A percentile compares a stretch with the other conserved stretches of the same genome.
These are phyloP conservation scores for Strigomonas galati DNA, from an alignment of 208 protist species.

Conservation along the genomic window DNA sequence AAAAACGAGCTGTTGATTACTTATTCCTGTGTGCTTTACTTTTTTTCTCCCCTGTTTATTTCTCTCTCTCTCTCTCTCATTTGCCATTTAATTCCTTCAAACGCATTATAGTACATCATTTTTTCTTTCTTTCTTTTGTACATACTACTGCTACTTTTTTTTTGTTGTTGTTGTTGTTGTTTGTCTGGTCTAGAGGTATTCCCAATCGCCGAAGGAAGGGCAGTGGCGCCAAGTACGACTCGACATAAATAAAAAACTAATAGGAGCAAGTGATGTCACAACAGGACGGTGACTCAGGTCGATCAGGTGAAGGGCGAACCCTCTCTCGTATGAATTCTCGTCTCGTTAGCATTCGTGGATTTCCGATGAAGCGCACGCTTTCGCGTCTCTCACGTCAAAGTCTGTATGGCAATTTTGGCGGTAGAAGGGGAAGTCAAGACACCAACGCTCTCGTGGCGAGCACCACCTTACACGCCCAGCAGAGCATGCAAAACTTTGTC, in stretches of 20 bases:
- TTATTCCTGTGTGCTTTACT: no score
- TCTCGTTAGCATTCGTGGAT: conserved; percentile 17
- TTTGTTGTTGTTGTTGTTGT: no score
- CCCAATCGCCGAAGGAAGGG: no score
- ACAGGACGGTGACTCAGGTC: not conserved
- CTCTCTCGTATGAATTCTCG: conserved; percentile 7
- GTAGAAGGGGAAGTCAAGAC: conserved; percentile 2
- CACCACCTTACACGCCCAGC: conserved; percentile 4
- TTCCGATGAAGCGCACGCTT: conserved; percentile 5
- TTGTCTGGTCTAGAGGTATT: no score
- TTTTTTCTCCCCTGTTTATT: not conserved
- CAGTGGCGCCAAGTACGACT: not conserved
- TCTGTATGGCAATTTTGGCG: not conserved
- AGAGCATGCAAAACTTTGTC: not conserved
- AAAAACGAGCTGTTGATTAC: no score
- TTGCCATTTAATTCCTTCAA: no score
- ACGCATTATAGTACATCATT: not conserved
- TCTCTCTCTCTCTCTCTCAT: not conserved
- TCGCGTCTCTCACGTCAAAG: conserved; percentile 6
- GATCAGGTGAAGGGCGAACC: not conserved
- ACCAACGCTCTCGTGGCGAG: not conserved
- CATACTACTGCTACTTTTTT: not conserved
- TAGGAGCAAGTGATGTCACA: not conserved
- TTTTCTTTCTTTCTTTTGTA: conserved; percentile 9
- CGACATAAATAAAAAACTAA: not conserved